A percentile compares a stretch with the other conserved stretches of the same genome.
phyloP scores from a whole-genome alignment of 495 filamentous ascomycete genomes.

The Apodospora peruviana region DNA sequence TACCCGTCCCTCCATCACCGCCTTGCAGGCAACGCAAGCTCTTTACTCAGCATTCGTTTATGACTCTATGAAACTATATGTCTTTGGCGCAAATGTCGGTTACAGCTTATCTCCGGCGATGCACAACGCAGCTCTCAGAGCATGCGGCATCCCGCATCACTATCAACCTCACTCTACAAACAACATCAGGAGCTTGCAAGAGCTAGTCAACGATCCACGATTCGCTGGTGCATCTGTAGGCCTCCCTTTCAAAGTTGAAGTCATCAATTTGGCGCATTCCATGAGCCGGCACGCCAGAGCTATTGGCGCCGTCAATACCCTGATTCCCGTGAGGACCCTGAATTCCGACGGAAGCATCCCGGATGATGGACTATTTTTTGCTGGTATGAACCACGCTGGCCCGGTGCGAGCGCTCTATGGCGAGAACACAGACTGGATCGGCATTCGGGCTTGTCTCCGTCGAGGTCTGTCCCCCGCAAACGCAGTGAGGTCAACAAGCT shows the following conservation, averaged over 20 bases:
- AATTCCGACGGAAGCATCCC: slow-evolving; percentile 53
- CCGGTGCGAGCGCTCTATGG: slow-evolving; percentile 63
- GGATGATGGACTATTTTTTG: slow-evolving; percentile 50
- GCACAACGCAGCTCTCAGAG: slow-evolving; percentile 65
- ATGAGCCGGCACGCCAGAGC: slow-evolving; percentile 66
- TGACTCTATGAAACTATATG: slow-evolving; percentile 62
- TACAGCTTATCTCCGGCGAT: slow-evolving; percentile 71
- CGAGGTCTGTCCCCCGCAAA: slow-evolving; percentile 71
- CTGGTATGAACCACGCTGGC: slow-evolving; percentile 55
- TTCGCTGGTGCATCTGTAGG: slow-evolving; percentile 71
- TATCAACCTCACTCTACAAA: slow-evolving; percentile 57
- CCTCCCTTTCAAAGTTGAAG: slow-evolving; percentile 65
- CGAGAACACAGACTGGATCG: slow-evolving; percentile 77
- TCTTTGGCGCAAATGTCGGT: slow-evolving; percentile 61
- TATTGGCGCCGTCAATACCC: slow-evolving; percentile 70
- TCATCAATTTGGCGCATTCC: slow-evolving; percentile 57
- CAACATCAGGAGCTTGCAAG: slow-evolving; percentile 53
- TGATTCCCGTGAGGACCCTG: slow-evolving; percentile 61
- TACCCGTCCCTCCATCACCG: slow-evolving; percentile 43
- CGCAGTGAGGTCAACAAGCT: slow-evolving; percentile 58
- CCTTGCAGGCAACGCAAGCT: slow-evolving; percentile 52
- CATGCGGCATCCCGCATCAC: slow-evolving; percentile 60
- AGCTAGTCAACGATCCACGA: slow-evolving; percentile 54
- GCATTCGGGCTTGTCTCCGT: slow-evolving; percentile 56
- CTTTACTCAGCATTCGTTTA: slow-evolving; percentile 47